Base-by-base conservation (phyloP, 2,329 filamentous ascomycete species). In the Myriosclerotinia duriaeana region DNA sequence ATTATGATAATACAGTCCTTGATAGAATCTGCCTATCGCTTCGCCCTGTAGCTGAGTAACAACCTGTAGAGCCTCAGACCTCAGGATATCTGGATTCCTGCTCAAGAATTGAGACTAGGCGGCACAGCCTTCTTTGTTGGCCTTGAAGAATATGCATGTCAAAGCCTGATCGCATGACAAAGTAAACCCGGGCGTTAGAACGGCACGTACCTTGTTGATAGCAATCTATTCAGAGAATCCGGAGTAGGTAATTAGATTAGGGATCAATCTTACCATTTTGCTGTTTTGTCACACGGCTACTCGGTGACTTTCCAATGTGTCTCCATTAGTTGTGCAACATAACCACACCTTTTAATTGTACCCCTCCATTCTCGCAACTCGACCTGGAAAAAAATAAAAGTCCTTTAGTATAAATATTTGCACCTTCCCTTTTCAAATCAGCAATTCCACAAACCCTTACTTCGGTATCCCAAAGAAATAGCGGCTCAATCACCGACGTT, bases 111-210 rank as follows among this genome's bases (percentile, higher is more conserved):
- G 34, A 38, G 26, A 52, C 44, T 30, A 30, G 53, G 30, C 12
- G 54, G 46, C 54, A 60, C 36, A 65, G 54, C 46, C 46, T 52
- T 46, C 46, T 60, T 52, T 34, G 46, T 44, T 53, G 55, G 30
- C 22, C 30, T 42, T 42, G n/a, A 44, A 40, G 53, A 20, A 20
- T 11, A 34, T 36, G 26, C 55, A 60, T 46, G 46, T n/a, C 40
- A 61, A 26, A 65, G 64, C 54, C 54, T 61, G 48, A 53, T 65
- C 38, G 64, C 64, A 61, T 53, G 55, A 65, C 14, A 53, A 60
- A 44, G 34, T 42, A 2, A 53, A 65, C 15, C 6, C 20, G 64
- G 55, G 48, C 55, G 64, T 26, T 38, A 38, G 26, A 46, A 40
- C 38, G 15, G 55, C 20, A 65, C 15, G 14, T 53, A 53, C 26